These are phyloP conservation scores for Phalaenopsis aphrodite DNA, from an alignment of 106 monocot species.

Conservation along the genomic window DNA sequence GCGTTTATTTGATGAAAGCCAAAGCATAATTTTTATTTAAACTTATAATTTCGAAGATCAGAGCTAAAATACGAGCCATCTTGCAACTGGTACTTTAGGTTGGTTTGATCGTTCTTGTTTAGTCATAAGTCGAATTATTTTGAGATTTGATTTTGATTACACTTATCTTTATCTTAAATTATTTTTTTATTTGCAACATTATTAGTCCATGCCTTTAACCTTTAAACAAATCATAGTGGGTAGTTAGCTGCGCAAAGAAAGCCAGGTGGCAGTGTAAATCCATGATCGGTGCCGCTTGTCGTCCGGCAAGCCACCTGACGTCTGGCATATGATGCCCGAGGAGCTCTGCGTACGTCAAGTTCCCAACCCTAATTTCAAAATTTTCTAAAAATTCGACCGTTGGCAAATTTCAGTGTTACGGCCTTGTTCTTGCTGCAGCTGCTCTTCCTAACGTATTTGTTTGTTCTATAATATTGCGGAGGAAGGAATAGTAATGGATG, in stretches of 20 bases:
- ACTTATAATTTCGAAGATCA: no score
- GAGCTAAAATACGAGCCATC: no score
- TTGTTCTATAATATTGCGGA: background rate
- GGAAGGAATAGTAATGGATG: background rate
- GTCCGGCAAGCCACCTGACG: background rate
- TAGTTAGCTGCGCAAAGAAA: background rate
- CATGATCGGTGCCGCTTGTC: constrained; percentile 6
- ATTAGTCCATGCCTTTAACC: background rate
- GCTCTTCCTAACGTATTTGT: background rate
- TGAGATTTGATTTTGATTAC: no score
- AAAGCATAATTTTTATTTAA: no score
- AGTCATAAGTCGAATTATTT: no score
- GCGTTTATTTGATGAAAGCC: no score
- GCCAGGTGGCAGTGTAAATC: background rate
- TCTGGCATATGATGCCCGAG: background rate
- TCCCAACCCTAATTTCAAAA: background rate
- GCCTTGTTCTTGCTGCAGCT: background rate
- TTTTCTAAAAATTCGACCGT: background rate
- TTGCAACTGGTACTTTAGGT: no score
- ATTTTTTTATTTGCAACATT: background rate
- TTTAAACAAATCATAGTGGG: background rate
- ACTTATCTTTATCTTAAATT: background rate
- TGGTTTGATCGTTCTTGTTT: no score
- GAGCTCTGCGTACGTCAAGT: background rate
- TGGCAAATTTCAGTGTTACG: no score